These are phyloP conservation scores for Alternaria angustiovoidea DNA, from an alignment of 2,329 filamentous ascomycete genomes.

Conservation along the genomic window DNA sequence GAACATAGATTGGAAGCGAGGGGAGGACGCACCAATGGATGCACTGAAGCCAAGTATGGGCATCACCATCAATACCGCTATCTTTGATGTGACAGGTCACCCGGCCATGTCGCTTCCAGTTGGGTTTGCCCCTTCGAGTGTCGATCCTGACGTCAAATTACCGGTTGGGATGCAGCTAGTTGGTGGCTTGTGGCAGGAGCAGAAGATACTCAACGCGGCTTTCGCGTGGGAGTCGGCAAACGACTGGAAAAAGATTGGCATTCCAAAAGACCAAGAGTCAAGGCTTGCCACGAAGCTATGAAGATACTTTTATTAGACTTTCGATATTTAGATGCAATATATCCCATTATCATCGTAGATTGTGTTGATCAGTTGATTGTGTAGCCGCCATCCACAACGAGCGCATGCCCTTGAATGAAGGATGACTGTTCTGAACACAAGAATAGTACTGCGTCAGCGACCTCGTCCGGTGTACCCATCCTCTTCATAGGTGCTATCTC, in stretches of 20 bases:
- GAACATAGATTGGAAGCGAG: constrained; percentile 35
- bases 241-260: constrained; percentile 33
- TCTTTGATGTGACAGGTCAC: constrained; percentile 44
- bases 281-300: constrained; percentile 25
- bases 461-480: constrained; percentile 60
- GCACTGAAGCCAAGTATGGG: constrained; percentile 42
- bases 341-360: neutral
- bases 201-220: constrained; percentile 38
- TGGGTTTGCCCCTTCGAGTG: constrained; percentile 32
- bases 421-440: constrained; percentile 62
- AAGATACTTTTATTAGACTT: neutral
- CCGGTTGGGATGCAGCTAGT: constrained; percentile 54
- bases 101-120: constrained; percentile 42
- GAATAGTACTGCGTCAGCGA: constrained; percentile 63
- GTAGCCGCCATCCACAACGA: constrained; percentile 59
- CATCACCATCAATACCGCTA: constrained; percentile 39
- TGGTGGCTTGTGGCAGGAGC: constrained; percentile 49
- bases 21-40: constrained; percentile 39
- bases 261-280: neutral
- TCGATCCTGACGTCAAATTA: constrained; percentile 35
- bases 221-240: constrained; percentile 41
- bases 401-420: constrained; percentile 60
- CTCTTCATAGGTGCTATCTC: constrained; percentile 58
- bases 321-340: neutral
- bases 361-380: constrained; percentile 32